A percentile compares a stretch with the other conserved stretches of the same genome.
Conservation (phyloP, 164 flowering plant genomes). For the Macadamia tetraphylla region DNA sequence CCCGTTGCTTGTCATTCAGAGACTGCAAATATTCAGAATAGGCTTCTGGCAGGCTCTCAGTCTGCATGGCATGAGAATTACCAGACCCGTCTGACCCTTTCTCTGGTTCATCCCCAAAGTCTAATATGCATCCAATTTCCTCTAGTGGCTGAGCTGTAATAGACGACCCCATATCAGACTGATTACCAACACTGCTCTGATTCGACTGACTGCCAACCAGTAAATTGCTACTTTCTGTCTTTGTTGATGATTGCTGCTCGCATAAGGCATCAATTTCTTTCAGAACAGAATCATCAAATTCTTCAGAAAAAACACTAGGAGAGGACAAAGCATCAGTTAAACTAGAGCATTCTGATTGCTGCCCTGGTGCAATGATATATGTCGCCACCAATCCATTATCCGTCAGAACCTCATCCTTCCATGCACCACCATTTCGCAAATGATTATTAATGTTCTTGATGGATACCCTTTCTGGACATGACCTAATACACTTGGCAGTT, state of each 20-base stretch:
- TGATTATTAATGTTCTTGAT: background rate
- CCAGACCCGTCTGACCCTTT: constrained; percentile 3
- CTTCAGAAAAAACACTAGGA: constrained; percentile 40
- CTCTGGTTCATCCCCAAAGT: constrained; percentile 2
- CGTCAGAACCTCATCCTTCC: background rate
- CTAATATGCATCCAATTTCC: constrained; percentile 10
- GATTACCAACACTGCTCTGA: constrained; percentile 7
- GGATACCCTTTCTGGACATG: constrained; percentile 11
- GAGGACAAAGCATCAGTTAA: constrained; percentile 15
- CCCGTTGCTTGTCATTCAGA: constrained; percentile 71
- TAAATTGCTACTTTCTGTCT: constrained; percentile 11
- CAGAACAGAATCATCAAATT: constrained; percentile 56
- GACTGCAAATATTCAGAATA: constrained; percentile 54
- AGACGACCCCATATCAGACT: background rate
- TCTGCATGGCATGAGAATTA: constrained; percentile 7
- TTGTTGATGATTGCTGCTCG: constrained; percentile 36
- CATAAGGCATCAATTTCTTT: constrained; percentile 75
- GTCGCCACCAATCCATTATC: constrained; percentile 11
- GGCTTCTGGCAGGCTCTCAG: constrained; percentile 44
- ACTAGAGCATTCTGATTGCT: constrained; percentile 13
- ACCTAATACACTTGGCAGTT: constrained; percentile 5
- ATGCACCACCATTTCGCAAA: background rate
- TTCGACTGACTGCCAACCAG: constrained; percentile 3
- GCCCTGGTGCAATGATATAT: constrained; percentile 24
- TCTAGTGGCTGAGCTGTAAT: constrained; percentile 1